Evolutionary conservation across 352 stramenopile genomes (phyloP).

Genomic region (Phytopythium cucurbitacearum): DNA sequence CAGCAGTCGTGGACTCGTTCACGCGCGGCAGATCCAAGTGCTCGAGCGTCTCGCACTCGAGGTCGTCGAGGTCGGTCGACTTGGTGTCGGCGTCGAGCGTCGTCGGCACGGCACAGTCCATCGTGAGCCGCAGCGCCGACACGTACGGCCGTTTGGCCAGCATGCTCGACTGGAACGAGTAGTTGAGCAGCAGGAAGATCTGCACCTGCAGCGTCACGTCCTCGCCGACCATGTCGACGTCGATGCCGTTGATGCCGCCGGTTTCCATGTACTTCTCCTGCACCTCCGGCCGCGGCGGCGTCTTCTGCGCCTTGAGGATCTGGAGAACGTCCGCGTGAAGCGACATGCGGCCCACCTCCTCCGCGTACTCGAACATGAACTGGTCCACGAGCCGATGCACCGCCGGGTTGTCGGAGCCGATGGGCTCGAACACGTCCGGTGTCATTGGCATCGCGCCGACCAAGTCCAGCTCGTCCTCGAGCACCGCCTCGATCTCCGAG

Average conservation of each 20-base stretch:
- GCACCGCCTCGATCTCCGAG: slow-evolving; percentile 7
- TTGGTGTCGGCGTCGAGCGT: slow-evolving; percentile 6
- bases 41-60: slow-evolving; percentile 53
- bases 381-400: slow-evolving; percentile 33
- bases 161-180: slow-evolving; percentile 57
- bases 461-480: slow-evolving; percentile 10
- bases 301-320: slow-evolving; percentile 52
- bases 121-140: slow-evolving; percentile 43
- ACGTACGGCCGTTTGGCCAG: slow-evolving; percentile 49
- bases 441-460: neutral
- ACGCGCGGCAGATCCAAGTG: slow-evolving; percentile 45
- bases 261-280: slow-evolving; percentile 34
- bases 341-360: slow-evolving; percentile 37
- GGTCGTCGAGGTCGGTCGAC: neutral
- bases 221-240: slow-evolving; percentile 34
- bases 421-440: slow-evolving; percentile 16
- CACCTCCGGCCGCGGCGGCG: slow-evolving; percentile 27
- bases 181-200: slow-evolving; percentile 51
- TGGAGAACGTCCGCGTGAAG: slow-evolving; percentile 37
- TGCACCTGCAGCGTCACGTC: slow-evolving; percentile 37
- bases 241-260: slow-evolving; percentile 19
- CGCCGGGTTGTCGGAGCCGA: slow-evolving; percentile 14
- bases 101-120: slow-evolving; percentile 37
- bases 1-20: slow-evolving; percentile 30
- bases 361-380: slow-evolving; percentile 50